Evolutionary conservation across 306 rosid genomes (phyloP).

Genomic region (Canavalia ensiformis): DNA sequence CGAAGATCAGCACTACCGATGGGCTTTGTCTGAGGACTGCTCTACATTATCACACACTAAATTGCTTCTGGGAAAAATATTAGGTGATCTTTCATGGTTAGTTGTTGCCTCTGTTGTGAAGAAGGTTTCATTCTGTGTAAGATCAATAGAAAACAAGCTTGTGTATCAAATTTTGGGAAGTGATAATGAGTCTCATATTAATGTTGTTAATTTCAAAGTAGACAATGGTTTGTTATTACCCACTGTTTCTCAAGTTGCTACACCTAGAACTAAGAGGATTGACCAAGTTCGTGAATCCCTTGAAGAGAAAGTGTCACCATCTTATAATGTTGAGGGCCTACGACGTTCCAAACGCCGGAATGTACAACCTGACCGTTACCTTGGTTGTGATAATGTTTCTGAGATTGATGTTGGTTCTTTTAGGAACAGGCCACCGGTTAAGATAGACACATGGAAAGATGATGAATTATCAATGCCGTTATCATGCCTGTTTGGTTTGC

Average conservation of each 20-base stretch:
- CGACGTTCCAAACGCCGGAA: conserved; percentile 91
- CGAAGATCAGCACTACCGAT: conserved; percentile 66
- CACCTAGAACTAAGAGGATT: conserved; percentile 38
- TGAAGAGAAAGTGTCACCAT: conserved; percentile 51
- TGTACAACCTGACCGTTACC: conserved; percentile 86
- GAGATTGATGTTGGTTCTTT: conserved; percentile 69
- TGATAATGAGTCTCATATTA: conserved; percentile 46
- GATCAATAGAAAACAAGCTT: conserved; percentile 75
- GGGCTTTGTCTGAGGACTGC: conserved; percentile 81
- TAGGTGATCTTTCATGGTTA: conserved; percentile 83
- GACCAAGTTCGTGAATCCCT: conserved; percentile 36
- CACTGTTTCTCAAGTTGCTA: conserved; percentile 56
- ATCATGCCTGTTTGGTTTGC: conserved; percentile 56
- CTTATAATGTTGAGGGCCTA: conserved; percentile 56
- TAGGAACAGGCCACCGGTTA: conserved; percentile 64
- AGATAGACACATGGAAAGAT: conserved; percentile 55
- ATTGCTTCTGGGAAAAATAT: conserved; percentile 72
- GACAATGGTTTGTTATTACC: conserved; percentile 65
- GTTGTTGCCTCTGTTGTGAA: conserved; percentile 70
- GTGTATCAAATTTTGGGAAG: conserved; percentile 71
- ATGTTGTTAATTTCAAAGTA: conserved; percentile 64
- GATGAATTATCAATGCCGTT: conserved; percentile 74
- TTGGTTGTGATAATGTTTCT: conserved; percentile 65
- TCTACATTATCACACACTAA: conserved; percentile 67
- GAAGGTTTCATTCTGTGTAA: conserved; percentile 65